phyloP scores from a whole-genome alignment of 2,329 filamentous ascomycete genomes.

The Plectosphaerella cucumerina region DNA sequence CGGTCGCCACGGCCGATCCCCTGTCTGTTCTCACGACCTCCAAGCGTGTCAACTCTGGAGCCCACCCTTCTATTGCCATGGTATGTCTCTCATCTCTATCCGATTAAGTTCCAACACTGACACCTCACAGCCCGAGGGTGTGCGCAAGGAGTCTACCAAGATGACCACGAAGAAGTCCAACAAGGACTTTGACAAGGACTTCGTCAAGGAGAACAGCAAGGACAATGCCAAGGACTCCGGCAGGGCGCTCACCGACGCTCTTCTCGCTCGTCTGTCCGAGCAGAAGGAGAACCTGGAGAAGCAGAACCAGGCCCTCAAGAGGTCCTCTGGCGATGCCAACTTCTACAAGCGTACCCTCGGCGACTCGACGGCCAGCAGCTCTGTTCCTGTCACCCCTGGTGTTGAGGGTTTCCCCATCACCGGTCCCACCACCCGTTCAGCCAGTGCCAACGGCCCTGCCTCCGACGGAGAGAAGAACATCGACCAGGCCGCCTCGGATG shows the following conservation, averaged over 20 bases:
- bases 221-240: not conserved
- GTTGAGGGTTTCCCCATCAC: slow-evolving; percentile 48
- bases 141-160: not conserved
- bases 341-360: slow-evolving; percentile 33
- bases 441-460: slow-evolving; percentile 36
- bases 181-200: not conserved
- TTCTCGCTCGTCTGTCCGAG: slow-evolving; percentile 70
- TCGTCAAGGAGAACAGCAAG: not conserved
- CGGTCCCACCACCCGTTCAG: slow-evolving; percentile 45
- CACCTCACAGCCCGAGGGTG: not conserved
- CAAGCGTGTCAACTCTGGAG: not conserved
- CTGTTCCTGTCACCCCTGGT: slow-evolving; percentile 59
- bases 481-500: slow-evolving; percentile 36
- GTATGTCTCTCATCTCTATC: no score
- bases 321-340: slow-evolving; percentile 28
- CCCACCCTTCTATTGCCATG: not conserved
- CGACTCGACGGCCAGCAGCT: slow-evolving; percentile 50
- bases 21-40: not conserved
- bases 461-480: not conserved
- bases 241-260: slow-evolving; percentile 55
- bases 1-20: not conserved
- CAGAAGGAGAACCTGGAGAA: slow-evolving; percentile 58
- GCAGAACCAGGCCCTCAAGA: slow-evolving; percentile 51
- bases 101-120: not conserved
- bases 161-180: not conserved